Evolutionary conservation across 2,329 filamentous ascomycete genomes (phyloP).

Genomic region (Chaetothyriales sp.): DNA sequence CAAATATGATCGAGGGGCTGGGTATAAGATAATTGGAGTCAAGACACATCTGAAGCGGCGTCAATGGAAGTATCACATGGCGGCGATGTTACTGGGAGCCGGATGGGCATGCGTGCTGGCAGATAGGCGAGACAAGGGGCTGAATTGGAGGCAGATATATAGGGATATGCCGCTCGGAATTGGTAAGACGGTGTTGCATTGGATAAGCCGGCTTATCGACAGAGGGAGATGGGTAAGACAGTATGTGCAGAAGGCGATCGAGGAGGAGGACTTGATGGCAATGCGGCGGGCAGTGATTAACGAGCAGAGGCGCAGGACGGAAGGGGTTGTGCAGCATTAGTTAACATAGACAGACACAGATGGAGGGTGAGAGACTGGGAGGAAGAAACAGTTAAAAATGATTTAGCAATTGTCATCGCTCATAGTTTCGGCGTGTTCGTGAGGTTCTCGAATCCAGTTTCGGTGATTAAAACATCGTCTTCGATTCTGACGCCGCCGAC

Average conservation of each 20-base stretch:
- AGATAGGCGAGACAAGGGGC: not conserved
- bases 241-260: too few species aligned
- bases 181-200: not conserved
- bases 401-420: not conserved
- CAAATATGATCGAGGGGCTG: not conserved
- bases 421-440: conserved; percentile 63
- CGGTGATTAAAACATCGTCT: conserved; percentile 63
- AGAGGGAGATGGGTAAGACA: too few species aligned
- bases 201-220: not conserved
- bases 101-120: not conserved
- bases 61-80: not conserved
- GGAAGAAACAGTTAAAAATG: too few species aligned
- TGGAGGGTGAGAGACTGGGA: too few species aligned
- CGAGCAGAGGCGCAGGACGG: too few species aligned
- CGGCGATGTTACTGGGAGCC: not conserved
- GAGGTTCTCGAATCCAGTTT: conserved; percentile 67
- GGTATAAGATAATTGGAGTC: too few species aligned
- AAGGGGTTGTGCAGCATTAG: too few species aligned
- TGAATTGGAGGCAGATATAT: too few species aligned
- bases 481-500: conserved; percentile 91
- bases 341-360: too few species aligned
- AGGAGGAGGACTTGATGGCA: too few species aligned
- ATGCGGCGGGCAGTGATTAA: too few species aligned
- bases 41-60: not conserved
- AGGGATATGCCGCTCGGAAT: not conserved